phyloP scores from a whole-genome alignment of 345 rosid genomes.

The Camelina laxa region DNA sequence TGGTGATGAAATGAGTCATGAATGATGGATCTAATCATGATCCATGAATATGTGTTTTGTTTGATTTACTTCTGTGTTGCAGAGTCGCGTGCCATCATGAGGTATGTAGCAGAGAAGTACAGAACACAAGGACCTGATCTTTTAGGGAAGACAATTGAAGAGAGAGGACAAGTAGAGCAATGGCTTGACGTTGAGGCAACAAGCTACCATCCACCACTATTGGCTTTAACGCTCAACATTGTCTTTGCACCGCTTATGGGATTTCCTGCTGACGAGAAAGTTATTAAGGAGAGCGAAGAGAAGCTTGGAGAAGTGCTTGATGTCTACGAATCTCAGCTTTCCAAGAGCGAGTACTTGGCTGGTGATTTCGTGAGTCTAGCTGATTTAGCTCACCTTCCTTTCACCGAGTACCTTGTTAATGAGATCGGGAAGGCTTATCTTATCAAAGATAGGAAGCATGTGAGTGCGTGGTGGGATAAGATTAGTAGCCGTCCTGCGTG shows the following conservation, averaged over 20 bases:
- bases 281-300: constrained; percentile 61
- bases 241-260: constrained; percentile 53
- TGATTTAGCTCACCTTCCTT: constrained; percentile 65
- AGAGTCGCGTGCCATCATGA: constrained; percentile 75
- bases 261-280: constrained; percentile 46
- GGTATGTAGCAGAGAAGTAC: constrained; percentile 73
- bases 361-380: constrained; percentile 73
- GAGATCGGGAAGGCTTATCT: constrained; percentile 51
- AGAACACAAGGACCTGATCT: constrained; percentile 46
- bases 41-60: neutral
- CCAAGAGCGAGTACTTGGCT: constrained; percentile 60
- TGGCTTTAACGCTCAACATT: constrained; percentile 48
- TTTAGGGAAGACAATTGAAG: constrained; percentile 43
- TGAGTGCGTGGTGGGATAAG: constrained; percentile 70
- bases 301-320: constrained; percentile 64
- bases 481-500: constrained; percentile 65
- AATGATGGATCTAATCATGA: neutral
- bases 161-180: constrained; percentile 61
- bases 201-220: constrained; percentile 56
- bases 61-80: constrained; percentile 2
- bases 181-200: constrained; percentile 75
- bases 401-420: constrained; percentile 59
- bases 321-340: constrained; percentile 63
- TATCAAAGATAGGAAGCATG: constrained; percentile 61
- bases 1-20: neutral